Evolutionary conservation across 2,329 filamentous ascomycete species (phyloP), one percentile per base, ranked within the genome.

Genomic region (Diaporthe eres): DNA sequence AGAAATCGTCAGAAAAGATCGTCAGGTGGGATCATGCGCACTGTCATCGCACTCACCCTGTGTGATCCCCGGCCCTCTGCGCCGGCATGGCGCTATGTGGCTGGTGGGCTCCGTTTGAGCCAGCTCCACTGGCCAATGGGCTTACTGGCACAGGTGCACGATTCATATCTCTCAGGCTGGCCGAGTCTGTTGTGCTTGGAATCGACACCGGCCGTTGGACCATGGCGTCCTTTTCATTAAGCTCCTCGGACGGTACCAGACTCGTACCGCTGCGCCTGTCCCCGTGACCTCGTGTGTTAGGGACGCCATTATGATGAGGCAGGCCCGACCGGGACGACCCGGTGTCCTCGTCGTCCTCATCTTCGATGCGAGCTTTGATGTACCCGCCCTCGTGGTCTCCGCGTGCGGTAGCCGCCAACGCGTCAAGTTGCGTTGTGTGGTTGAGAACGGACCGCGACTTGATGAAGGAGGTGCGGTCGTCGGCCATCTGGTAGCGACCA

Each of bases 391-490:
- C 91, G 79, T 92, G 93, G 80, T 96, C 94, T 75, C 94, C 94
- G 80, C 94, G 92, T 34, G 95, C 95, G 22, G 94, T 96, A 28
- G 93, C 94, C 78, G 94, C 95, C 72, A 97, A 88, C 4, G 95
- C 95, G 82, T 97, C 94, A 68, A 97, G 88, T 85, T 97, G 94
- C 3, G 93, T 96, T 19, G 92, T 94, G 42, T 85, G 84, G 22
- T 84, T 90, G 67, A 97, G 87, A 80, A 94, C 91, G 13, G 93
- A 92, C 81, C 95, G 93, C 37, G 94, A 96, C 87, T 97, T 97
- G 90, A 97, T 96, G 87, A 97, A 97, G 17, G 94, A 96, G 73
- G 94, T 94, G 80, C 95, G 93, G 85, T 97, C 95, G 81, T 97
- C 95, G 75, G 93, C 92, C 94, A 97, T 96, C 84, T 96, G 94